These are phyloP conservation scores for Silene noctiflora DNA, from an alignment of 179 eudicot genomes.

Conservation along the genomic window DNA sequence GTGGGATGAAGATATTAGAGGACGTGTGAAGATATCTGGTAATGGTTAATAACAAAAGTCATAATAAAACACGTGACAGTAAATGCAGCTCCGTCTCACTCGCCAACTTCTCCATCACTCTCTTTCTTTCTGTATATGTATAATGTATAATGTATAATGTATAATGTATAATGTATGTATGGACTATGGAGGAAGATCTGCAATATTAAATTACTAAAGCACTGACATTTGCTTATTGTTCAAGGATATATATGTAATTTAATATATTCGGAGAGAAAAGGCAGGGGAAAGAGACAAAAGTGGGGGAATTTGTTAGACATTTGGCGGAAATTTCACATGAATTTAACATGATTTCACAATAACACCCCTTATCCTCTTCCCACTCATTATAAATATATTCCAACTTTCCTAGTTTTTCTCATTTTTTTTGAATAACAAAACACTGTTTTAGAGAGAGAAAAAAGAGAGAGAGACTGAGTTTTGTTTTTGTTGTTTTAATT, in stretches of 20 bases:
- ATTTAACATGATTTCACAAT: conserved; percentile 33
- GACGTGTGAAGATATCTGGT: conserved; percentile 21
- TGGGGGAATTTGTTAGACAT: conserved; percentile 8
- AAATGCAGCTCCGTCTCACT: conserved; percentile 39
- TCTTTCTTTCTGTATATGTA: too few relatives aligned
- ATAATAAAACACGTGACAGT: conserved; percentile 29
- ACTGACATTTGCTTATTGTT: neutral
- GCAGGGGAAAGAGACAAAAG: conserved; percentile 5
- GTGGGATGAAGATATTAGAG: neutral
- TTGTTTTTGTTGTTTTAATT: neutral
- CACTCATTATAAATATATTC: conserved; percentile 48
- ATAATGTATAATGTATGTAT: too few relatives aligned
- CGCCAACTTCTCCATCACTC: conserved; percentile 13
- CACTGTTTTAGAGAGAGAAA: conserved; percentile 25
- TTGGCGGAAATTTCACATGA: conserved; percentile 36
- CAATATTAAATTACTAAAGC: too few relatives aligned
- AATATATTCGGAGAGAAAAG: neutral
- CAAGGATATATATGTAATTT: neutral
- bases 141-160: too few relatives aligned
- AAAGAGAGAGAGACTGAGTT: conserved; percentile 21
- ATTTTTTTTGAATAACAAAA: conserved; percentile 17
- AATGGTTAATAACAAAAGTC: neutral
- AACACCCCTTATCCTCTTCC: conserved; percentile 35
- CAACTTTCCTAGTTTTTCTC: conserved; percentile 6
- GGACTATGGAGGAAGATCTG: too few relatives aligned